Evolutionary conservation across 2,329 filamentous ascomycete species (phyloP), one percentile per base, ranked within the genome.

Genomic region (Talaromyces sp.): DNA sequence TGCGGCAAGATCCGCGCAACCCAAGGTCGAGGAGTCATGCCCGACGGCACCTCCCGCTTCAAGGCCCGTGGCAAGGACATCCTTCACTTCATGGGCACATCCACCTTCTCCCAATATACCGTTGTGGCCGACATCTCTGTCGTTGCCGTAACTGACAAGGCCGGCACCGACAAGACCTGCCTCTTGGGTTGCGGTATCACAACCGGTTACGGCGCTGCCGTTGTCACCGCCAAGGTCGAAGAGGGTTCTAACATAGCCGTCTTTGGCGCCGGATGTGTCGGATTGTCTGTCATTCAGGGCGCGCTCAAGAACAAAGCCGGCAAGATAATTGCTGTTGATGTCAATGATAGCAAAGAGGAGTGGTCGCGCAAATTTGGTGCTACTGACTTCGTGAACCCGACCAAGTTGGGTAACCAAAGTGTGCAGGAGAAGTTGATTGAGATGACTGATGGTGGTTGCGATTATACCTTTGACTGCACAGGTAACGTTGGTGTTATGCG

Each of bases 391-490:
- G 90, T 99, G 71, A 98, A 99, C 83, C 95, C 95, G 50, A 87
- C 84, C 64, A 88, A 93, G 78, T 81, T 93, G 69, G 85, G 83
- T 66, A 71, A 72, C 64, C 89, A 93, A 84, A 91, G 85, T 64
- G 90, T 98, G 69, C 91, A 96, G 72, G 92, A 96, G 73, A 89
- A 93, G 82, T 85, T 99, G 67, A 87, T 98, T 69, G 93, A 98
- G 80, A 92, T 98, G 89, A 99, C 95, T 1, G 95, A 98, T 72
- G 95, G 95, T 68, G 95, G 95, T 58, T 96, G 92, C 76, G 95
- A 99, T 82, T 98, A 97, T 83, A 99, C 95, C 57, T 99, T 99
- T 76, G 95, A 99, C 82, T 98, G 95, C 84, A 99, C 95, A 6
- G 95, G 95, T 64, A 98, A 98, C 73, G 93, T 98, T 60, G 86